phyloP scores from a whole-genome alignment of 768 basidiomycete species.

The Russula sp. region DNA sequence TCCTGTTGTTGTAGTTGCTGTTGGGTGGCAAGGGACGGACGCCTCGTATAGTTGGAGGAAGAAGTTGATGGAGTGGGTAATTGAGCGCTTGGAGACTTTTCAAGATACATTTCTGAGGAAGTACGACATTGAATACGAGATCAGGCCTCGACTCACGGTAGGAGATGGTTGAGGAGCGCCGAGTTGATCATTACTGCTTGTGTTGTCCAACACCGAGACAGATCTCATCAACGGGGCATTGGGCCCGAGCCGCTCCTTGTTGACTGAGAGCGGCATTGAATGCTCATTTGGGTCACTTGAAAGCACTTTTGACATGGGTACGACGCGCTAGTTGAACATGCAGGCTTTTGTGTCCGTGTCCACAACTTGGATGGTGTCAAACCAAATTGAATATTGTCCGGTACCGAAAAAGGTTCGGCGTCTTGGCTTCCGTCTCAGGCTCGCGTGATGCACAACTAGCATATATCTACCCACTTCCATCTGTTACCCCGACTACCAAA shows the following conservation, averaged over 20 bases:
- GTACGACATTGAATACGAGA: constrained; percentile 15
- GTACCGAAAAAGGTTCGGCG: not conserved
- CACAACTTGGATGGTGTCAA: not conserved
- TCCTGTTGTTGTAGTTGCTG: not conserved
- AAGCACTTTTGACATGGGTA: constrained; percentile 7
- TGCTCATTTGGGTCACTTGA: constrained; percentile 17
- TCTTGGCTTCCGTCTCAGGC: not conserved
- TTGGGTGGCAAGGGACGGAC: constrained; percentile 9
- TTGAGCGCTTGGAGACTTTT: constrained; percentile 17
- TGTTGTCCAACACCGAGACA: constrained; percentile 5
- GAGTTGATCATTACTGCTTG: constrained; percentile 1
- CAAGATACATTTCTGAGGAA: constrained; percentile 19
- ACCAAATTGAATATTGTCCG: not conserved
- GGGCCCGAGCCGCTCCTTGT: constrained; percentile 17
- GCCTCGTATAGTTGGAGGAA: constrained; percentile 5
- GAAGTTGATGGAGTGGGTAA: not conserved
- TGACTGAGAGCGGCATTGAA: constrained; percentile 18
- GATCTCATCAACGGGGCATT: constrained; percentile 13
- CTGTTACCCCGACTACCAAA: not conserved
- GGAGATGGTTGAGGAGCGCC: constrained; percentile 1
- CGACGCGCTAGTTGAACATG: constrained; percentile 4
- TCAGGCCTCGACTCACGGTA: constrained; percentile 22
- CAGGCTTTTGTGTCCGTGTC: not conserved
- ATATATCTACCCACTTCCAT: not conserved
- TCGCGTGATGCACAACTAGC: not conserved